These are phyloP conservation scores for Kwoniella bestiolae DNA, from an alignment of 768 basidiomycete genomes.

Conservation along the genomic window DNA sequence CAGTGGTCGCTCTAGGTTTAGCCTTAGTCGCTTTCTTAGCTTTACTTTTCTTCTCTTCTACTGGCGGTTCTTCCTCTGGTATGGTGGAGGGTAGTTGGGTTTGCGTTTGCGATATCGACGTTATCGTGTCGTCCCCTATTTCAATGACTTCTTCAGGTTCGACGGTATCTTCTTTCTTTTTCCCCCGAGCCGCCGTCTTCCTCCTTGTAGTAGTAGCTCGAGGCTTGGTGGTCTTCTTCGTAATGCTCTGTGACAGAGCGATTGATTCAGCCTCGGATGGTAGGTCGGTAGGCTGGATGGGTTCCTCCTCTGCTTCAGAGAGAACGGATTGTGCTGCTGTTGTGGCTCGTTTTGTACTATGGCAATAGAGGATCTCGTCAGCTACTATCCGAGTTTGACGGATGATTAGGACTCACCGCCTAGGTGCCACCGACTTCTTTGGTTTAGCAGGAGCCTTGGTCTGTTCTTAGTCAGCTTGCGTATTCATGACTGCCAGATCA, in stretches of 20 bases:
- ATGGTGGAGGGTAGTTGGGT: background rate
- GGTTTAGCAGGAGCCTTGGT: constrained; percentile 7
- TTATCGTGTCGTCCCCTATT: constrained; percentile 12
- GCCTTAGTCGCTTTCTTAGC: constrained; percentile 10
- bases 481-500: no score
- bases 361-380: no score
- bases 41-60: constrained; percentile 11
- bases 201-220: constrained; percentile 17
- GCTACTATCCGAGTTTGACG: no score
- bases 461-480: background rate
- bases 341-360: constrained; percentile 28
- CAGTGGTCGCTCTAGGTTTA: constrained; percentile 11
- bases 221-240: constrained; percentile 22
- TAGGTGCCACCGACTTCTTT: constrained; percentile 24
- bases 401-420: constrained; percentile 26
- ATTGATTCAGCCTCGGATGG: constrained; percentile 13
- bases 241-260: background rate
- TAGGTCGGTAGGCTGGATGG: constrained; percentile 4
- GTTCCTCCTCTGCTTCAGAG: constrained; percentile 21
- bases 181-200: constrained; percentile 4
- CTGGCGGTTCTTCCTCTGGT: constrained; percentile 6
- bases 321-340: constrained; percentile 15
- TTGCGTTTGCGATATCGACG: constrained; percentile 4
- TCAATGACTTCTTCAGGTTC: constrained; percentile 15
- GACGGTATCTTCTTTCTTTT: constrained; percentile 15